Base-by-base conservation (phyloP, 176 grass and related monocot species). In the Pontederia crassipes region DNA sequence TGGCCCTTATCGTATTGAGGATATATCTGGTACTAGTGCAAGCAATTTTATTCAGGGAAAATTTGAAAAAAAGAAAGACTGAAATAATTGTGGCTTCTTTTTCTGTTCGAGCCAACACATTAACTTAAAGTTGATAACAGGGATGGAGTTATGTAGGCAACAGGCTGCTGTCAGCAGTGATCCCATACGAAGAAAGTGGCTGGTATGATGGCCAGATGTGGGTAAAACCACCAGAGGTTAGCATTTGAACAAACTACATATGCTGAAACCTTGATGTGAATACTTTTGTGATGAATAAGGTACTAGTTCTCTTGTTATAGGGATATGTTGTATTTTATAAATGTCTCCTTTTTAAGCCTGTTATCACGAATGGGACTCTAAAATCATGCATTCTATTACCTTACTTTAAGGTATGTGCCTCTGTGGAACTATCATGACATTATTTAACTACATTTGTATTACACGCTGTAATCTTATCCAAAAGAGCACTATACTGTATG, bases 181-280 rank as follows among this genome's bases (percentile, higher is more conserved):
- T 97, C 69, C 92, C 92, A 9, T 97, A 97, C 17, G 92, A 97
- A 73, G 92, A 97, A 85, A 97, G 76, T 18, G 92, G 92, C 67
- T 97, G 92, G 87, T 97, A 97, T 53, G 92, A 97, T 61, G 92
- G 92, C 27, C 87, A 91, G 49, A 97, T 97, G 79, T 91, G 92
- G 92, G 92, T 90, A 0, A 97, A 97, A 67, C 92, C 87, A 71
- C 87, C 92, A 4, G 92, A 91, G 83, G 92, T 87, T 63, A 63
- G 60, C 50, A 12, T 59, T 59, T 59, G 11, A 12, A 10, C 20
- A 59, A 35, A 28, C 1, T 59, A 35, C 20, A 12, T 28, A 27
- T 12, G 57, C 17, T 0, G 28, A 35, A 20, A 59, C 0, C 26
- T 28, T 26, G 28, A 12, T 4, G 17, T 35, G 20, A 9, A 29